phyloP scores from a whole-genome alignment of 129 eudicot species.

The Escallonia rubra region DNA sequence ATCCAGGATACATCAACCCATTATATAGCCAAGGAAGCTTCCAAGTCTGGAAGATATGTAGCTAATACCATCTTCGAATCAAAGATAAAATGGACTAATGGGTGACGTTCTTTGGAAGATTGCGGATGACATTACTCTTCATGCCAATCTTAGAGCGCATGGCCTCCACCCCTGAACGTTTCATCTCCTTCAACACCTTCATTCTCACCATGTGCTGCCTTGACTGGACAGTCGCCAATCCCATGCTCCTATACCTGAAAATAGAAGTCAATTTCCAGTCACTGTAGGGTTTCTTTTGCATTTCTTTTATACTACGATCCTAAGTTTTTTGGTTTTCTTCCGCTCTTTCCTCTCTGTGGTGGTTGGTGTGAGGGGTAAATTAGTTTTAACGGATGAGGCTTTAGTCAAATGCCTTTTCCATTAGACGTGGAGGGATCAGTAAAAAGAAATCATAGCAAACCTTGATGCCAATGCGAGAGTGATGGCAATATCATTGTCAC shows the following conservation, averaged over 20 bases:
- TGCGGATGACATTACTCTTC: slow-evolving; percentile 79
- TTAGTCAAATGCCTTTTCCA: too few relatives aligned
- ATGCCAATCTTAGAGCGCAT: slow-evolving; percentile 77
- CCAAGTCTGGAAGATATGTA: too few relatives aligned
- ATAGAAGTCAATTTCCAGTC: neutral
- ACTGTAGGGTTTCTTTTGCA: too few relatives aligned
- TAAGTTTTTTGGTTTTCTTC: too few relatives aligned
- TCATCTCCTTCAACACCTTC: slow-evolving; percentile 83
- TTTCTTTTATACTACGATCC: too few relatives aligned
- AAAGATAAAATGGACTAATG: slow-evolving; percentile 19
- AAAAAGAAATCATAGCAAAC: slow-evolving; percentile 21
- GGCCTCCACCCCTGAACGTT: slow-evolving; percentile 54
- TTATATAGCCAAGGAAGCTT: too few relatives aligned
- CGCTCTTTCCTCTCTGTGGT: too few relatives aligned
- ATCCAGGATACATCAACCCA: too few relatives aligned
- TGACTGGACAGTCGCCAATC: slow-evolving; percentile 70
- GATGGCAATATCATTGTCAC: slow-evolving; percentile 27
- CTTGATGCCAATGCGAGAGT: slow-evolving; percentile 69
- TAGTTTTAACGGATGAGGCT: too few relatives aligned
- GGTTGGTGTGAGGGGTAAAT: too few relatives aligned
- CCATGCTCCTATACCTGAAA: slow-evolving; percentile 81
- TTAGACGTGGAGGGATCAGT: too few relatives aligned
- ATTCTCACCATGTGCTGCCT: slow-evolving; percentile 56
- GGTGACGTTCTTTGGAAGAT: slow-evolving; percentile 67
- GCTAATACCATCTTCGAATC: too few relatives aligned